Percentiles rank a stretch among this genome's conserved stretches.
Evolutionary conservation across 345 rosid species (phyloP).

Genomic region (Salix brachista): DNA sequence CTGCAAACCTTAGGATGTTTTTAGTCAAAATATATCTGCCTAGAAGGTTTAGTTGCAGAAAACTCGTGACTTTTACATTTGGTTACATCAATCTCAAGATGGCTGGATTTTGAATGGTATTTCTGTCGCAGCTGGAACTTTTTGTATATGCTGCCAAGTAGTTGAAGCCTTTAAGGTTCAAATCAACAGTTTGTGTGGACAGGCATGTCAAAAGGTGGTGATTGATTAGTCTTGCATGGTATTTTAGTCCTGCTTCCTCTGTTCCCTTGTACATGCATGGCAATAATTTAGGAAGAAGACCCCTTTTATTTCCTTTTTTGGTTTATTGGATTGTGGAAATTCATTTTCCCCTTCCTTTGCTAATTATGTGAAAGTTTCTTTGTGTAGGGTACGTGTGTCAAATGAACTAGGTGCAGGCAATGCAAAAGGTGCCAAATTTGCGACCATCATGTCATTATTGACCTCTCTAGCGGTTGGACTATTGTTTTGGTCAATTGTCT

Average conservation of each 20-base stretch:
- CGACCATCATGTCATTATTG: conserved; percentile 38
- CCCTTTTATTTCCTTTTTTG: background rate
- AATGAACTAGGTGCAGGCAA: conserved; percentile 57
- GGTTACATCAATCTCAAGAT: no score
- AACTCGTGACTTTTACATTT: no score
- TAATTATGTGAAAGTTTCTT: background rate
- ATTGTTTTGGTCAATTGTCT: conserved; percentile 33
- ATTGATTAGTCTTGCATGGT: no score
- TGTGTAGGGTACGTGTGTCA: conserved; percentile 46
- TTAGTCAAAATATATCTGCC: no score
- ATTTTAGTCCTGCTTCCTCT: background rate
- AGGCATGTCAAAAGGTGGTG: no score
- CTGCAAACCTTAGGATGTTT: no score
- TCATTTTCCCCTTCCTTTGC: background rate
- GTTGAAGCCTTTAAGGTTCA: no score
- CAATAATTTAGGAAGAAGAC: background rate
- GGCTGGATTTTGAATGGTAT: no score
- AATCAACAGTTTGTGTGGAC: no score
- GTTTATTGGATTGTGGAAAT: background rate
- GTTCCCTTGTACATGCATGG: background rate
- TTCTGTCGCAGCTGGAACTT: no score
- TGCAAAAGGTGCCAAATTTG: conserved; percentile 48
- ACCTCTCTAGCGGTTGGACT: conserved; percentile 37
- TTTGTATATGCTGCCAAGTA: no score
- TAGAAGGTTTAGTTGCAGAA: no score